Conservation (phyloP, 2,329 filamentous ascomycete species). For the Alternaria novae-zelandiae region DNA sequence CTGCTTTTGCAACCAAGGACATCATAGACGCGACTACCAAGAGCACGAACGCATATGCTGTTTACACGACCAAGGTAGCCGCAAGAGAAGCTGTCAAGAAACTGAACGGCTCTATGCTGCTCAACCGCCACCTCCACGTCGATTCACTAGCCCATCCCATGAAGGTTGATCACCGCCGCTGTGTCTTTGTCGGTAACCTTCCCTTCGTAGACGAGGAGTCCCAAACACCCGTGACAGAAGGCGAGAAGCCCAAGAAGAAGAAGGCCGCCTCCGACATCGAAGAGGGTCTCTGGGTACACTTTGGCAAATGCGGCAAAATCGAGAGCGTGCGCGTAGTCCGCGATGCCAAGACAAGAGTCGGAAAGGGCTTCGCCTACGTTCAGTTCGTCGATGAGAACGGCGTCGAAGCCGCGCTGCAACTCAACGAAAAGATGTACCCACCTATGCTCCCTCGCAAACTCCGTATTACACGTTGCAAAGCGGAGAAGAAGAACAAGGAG, state of each 20-base stretch:
- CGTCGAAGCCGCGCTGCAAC: conserved; percentile 87
- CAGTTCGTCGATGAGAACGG: conserved; percentile 88
- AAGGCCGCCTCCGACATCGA: conserved; percentile 84
- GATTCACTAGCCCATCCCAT: conserved; percentile 90
- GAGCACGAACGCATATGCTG: conserved; percentile 91
- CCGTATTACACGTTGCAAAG: conserved; percentile 85
- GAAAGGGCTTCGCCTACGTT: conserved; percentile 97
- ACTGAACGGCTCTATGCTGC: conserved; percentile 82
- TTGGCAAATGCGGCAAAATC: conserved; percentile 77
- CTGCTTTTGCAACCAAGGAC: conserved; percentile 89
- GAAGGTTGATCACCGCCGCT: conserved; percentile 81
- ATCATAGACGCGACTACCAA: conserved; percentile 91
- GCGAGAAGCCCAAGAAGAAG: conserved; percentile 68
- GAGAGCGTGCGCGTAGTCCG: conserved; percentile 93
- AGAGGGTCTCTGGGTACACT: conserved; percentile 88
- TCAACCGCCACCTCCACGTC: conserved; percentile 87
- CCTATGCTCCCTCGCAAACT: conserved; percentile 90
- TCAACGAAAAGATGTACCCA: conserved; percentile 90
- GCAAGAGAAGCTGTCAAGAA: conserved; percentile 76
- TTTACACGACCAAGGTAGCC: conserved; percentile 78
- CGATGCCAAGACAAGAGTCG: conserved; percentile 87
- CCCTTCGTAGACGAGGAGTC: conserved; percentile 95
- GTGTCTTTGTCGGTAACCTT: conserved; percentile 95
- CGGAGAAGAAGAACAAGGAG: conserved; percentile 54
- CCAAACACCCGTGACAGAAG: conserved; percentile 66